A percentile compares a stretch with the other conserved stretches of the same genome.
phyloP scores from a whole-genome alignment of 2,329 filamentous ascomycete species.

The Diaporthe australafricana region DNA sequence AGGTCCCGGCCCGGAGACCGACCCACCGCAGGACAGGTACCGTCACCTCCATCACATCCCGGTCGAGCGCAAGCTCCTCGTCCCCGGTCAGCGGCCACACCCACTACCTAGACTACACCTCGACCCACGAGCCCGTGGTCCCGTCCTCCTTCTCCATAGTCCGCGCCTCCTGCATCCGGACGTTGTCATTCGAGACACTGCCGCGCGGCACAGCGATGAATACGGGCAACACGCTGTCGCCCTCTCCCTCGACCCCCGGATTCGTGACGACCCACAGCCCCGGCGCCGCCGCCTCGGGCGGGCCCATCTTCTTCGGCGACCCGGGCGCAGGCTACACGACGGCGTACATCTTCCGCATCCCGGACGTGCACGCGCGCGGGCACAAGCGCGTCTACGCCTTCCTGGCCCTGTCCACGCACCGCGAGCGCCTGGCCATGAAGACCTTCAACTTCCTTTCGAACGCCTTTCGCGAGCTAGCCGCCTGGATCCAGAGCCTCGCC shows the following conservation, averaged over 20 bases:
- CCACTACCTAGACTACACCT: slow-evolving; percentile 76
- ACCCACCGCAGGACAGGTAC: slow-evolving; percentile 56
- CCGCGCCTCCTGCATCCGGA: slow-evolving; percentile 74
- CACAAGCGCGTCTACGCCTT: slow-evolving; percentile 78
- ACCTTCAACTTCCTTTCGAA: slow-evolving; percentile 71
- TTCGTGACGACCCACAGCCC: slow-evolving; percentile 67
- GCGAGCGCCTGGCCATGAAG: slow-evolving; percentile 74
- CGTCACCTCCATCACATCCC: slow-evolving; percentile 59
- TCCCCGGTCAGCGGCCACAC: slow-evolving; percentile 63
- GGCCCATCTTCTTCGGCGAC: slow-evolving; percentile 77
- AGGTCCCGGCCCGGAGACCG: slow-evolving; percentile 48
- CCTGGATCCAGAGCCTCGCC: slow-evolving; percentile 74
- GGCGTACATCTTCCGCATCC: slow-evolving; percentile 77
- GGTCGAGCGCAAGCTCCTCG: slow-evolving; percentile 65
- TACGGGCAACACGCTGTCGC: slow-evolving; percentile 49
- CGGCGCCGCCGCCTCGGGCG: slow-evolving; percentile 68
- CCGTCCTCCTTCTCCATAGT: slow-evolving; percentile 75
- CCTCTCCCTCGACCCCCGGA: slow-evolving; percentile 50
- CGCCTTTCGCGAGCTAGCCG: slow-evolving; percentile 72
- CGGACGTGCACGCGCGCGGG: slow-evolving; percentile 74
- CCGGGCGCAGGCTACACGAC: slow-evolving; percentile 74
- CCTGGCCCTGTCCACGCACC: slow-evolving; percentile 73
- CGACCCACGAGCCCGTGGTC: slow-evolving; percentile 72
- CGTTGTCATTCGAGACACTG: slow-evolving; percentile 74
- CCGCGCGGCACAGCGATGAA: slow-evolving; percentile 62